Conservation (phyloP, 2,329 filamentous ascomycete species). For the Epicoccum sorghinum region DNA sequence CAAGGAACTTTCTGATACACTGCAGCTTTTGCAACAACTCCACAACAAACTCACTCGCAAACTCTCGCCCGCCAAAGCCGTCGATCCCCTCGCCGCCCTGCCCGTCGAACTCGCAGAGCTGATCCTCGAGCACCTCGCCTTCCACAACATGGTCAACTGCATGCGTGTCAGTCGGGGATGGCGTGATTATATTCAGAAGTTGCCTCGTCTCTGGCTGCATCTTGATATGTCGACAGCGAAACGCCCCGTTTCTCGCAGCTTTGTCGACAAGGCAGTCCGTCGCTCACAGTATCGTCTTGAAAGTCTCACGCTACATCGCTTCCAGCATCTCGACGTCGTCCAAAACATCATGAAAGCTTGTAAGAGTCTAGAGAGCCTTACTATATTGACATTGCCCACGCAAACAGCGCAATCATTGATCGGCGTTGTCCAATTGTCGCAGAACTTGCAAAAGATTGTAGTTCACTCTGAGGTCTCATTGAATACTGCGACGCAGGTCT, state of each 20-base stretch:
- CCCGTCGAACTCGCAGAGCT: slow-evolving; percentile 61
- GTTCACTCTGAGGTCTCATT: slow-evolving; percentile 33
- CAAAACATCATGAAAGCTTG: slow-evolving; percentile 49
- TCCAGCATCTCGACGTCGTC: slow-evolving; percentile 49
- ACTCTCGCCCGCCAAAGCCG: slow-evolving; percentile 50
- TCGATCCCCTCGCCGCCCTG: slow-evolving; percentile 60
- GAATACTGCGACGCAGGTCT: slow-evolving; percentile 37
- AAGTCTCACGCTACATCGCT: slow-evolving; percentile 39
- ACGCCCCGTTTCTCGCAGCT: slow-evolving; percentile 50
- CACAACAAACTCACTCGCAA: slow-evolving; percentile 54
- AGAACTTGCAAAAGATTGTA: slow-evolving; percentile 33
- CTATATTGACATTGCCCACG: slow-evolving; percentile 36
- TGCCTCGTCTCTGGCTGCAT: slow-evolving; percentile 57
- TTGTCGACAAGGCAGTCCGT: slow-evolving; percentile 52
- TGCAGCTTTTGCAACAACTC: slow-evolving; percentile 51
- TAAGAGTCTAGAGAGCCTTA: slow-evolving; percentile 40
- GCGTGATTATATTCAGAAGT: slow-evolving; percentile 57
- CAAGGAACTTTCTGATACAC: neutral
- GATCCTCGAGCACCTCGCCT: slow-evolving; percentile 59
- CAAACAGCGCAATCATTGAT: slow-evolving; percentile 34
- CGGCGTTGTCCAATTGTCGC: slow-evolving; percentile 34
- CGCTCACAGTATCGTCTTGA: slow-evolving; percentile 47
- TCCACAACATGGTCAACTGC: slow-evolving; percentile 58
- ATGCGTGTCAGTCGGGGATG: slow-evolving; percentile 63
- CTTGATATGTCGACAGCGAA: slow-evolving; percentile 59